Base-by-base conservation (phyloP, 2,329 filamentous ascomycete species). In the Fusarium sp. region DNA sequence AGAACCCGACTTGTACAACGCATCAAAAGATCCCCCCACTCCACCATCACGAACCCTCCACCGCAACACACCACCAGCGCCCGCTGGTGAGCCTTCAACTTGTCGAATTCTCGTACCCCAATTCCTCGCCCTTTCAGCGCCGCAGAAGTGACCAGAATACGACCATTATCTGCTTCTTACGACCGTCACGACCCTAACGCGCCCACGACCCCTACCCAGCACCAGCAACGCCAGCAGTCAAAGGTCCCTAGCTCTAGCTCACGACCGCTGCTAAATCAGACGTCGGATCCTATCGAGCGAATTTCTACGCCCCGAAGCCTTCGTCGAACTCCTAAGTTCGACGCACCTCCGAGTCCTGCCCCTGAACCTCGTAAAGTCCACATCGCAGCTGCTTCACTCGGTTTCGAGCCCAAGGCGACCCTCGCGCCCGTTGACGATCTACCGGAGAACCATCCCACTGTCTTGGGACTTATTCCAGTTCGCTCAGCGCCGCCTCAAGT, bases 171-270 rank as follows among this genome's bases (percentile, higher is more conserved):
- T 46, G 74, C 76, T 71, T 77, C 77, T 85, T 76, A 86, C 82
- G 85, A 87, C 85, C 82, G 81, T 84, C 80, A 87, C 86, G 85
- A 87, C 76, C 80, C 74, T 79, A 77, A 87, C 84, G 84, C 84
- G 75, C 78, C 80, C 74, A 80, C 80, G 76, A 77, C 79, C 65
- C 69, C 74, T 72, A 74, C 77, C 77, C 81, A 81, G 78, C 81
- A 82, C 80, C 81, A 81, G 79, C 82, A 83, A 82, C 82, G 80
- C 78, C 82, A 83, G 80, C 80, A 82, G 58, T 40, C 61, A 56
- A 54, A 55, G 40, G 55, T 48, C 43, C 63, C 68, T 42, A 72
- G 62, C 39, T 46, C 57, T 26, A 43, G 34, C 38, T 60, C 62
- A 48, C 53, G 72, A 68, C 61, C 64, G 59, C 69, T 71, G 61